These are phyloP conservation scores for Phytophthora uliginosa DNA, from an alignment of 352 stramenopile genomes.

Conservation along the genomic window DNA sequence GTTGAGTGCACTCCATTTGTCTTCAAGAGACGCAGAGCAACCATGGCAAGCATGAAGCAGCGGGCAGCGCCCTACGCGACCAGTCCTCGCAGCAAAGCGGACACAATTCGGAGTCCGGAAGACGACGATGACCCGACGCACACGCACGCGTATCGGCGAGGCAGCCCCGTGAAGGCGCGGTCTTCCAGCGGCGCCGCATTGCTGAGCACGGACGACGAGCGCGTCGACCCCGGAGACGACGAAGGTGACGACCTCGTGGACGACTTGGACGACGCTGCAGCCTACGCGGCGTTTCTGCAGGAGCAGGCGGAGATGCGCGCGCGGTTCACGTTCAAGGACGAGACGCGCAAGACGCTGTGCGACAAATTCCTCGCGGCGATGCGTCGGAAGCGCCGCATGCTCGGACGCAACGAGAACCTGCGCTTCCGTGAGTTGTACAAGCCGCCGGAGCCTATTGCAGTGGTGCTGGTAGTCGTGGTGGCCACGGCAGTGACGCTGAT, in stretches of 20 bases:
- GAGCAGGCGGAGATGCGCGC: slow-evolving; percentile 56
- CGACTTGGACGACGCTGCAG: slow-evolving; percentile 42
- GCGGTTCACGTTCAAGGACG: slow-evolving; percentile 61
- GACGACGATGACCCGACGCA: slow-evolving; percentile 9
- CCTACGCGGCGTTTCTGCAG: slow-evolving; percentile 37
- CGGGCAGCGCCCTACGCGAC: slow-evolving; percentile 17
- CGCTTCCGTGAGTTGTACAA: slow-evolving; percentile 83
- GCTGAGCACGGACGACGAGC: slow-evolving; percentile 21
- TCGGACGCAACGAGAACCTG: slow-evolving; percentile 78
- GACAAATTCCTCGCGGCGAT: slow-evolving; percentile 58
- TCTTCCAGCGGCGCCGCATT: slow-evolving; percentile 13
- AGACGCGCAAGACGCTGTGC: slow-evolving; percentile 44
- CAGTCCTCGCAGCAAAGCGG: slow-evolving; percentile 5
- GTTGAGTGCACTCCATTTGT: slow-evolving; percentile 12
- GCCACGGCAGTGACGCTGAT: slow-evolving; percentile 76
- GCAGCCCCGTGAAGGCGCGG: slow-evolving; percentile 28
- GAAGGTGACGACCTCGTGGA: slow-evolving; percentile 41
- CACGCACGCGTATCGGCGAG: slow-evolving; percentile 32
- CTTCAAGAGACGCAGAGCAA: slow-evolving; percentile 33
- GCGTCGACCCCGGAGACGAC: slow-evolving; percentile 28
- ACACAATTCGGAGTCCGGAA: background rate
- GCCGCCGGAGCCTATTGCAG: slow-evolving; percentile 69
- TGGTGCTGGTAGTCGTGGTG: slow-evolving; percentile 62
- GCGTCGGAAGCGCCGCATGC: slow-evolving; percentile 69
- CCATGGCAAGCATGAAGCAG: slow-evolving; percentile 12